Evolutionary conservation across 768 basidiomycete species (phyloP), one percentile per base, ranked within the genome.

Genomic region (Galerina sulciceps): DNA sequence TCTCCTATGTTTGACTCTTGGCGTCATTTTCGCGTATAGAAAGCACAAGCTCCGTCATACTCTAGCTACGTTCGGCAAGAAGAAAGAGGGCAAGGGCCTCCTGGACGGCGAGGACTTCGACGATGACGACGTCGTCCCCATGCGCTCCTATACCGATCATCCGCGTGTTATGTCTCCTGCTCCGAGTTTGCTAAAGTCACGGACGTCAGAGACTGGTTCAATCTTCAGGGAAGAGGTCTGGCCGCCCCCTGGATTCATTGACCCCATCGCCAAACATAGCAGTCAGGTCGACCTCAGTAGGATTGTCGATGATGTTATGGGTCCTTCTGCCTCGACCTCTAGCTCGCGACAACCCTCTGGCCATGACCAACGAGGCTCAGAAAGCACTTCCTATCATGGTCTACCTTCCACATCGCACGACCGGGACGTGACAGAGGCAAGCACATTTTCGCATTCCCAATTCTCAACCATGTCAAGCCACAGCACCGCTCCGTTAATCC

Each of bases 221-320:
- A 72, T 80, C 36, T 83, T 83, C 66, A 71, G 74, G 15, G 83
- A 83, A 50, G 79, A 81, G 13, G 75, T 81, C 0, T 81, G 78
- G 76, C 78, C 79, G 0, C 82, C 81, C 1, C 71, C 57, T 1
- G 72, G 71, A 22, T 73, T 79, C 37, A 74, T 79, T 6, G 80
- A 81, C 59, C 80, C 79, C 0, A 75, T 79, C 20, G 60, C 64
- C 51, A 62, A 68, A 42, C 18, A 56, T 26, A 75, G 69, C 55
- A 73, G 71, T 50, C 69, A 75, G 26, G 71, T 75, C 22, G 73
- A 78, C 23, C 57, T 81, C 9, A 53, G 69, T n/a, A 70, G 63
- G 9, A 81, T 84, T 46, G 77, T 83, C 9, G 75, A 81, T 54
- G 76, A 81, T 47, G 76, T 83, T 1, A 83, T 83, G 82, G 82